These are phyloP conservation scores for Erigeron canadensis DNA, from an alignment of 129 eudicot genomes.

Conservation along the genomic window DNA sequence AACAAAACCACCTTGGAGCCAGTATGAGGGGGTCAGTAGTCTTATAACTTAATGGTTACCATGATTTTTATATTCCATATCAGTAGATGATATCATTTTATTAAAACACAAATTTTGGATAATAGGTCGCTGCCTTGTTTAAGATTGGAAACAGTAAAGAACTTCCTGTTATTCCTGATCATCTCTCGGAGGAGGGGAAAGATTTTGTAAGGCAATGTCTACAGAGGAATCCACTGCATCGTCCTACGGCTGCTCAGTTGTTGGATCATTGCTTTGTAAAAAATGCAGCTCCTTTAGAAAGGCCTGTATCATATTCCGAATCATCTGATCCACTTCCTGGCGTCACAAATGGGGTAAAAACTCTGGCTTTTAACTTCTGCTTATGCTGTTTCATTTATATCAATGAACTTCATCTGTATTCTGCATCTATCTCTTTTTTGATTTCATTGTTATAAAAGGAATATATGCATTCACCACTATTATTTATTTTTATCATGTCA, in stretches of 20 bases:
- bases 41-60: not conserved
- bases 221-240: conserved; percentile 68
- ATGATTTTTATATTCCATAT: not conserved
- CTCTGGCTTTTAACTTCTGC: conserved; percentile 32
- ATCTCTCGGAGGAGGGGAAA: conserved; percentile 86
- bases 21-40: conserved; percentile 92
- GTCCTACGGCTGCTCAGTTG: conserved; percentile 79
- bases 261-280: conserved; percentile 85
- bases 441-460: not conserved
- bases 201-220: conserved; percentile 82
- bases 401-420: conserved; percentile 1
- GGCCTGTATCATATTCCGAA: conserved; percentile 45
- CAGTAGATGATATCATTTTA: not conserved
- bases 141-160: conserved; percentile 94
- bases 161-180: conserved; percentile 80
- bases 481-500: too few species aligned
- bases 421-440: conserved; percentile 7
- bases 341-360: conserved; percentile 52
- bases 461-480: too few species aligned
- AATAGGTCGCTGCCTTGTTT: conserved; percentile 92
- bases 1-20: conserved; percentile 99
- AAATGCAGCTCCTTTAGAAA: conserved; percentile 61
- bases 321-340: conserved; percentile 48
- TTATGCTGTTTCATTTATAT: conserved; percentile 7
- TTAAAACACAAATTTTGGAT: conserved; percentile 24